Percentiles rank a stretch among this genome's conserved stretches.
These are phyloP conservation scores for Prinsepia uniflora DNA, from an alignment of 306 rosid species.

Conservation along the genomic window DNA sequence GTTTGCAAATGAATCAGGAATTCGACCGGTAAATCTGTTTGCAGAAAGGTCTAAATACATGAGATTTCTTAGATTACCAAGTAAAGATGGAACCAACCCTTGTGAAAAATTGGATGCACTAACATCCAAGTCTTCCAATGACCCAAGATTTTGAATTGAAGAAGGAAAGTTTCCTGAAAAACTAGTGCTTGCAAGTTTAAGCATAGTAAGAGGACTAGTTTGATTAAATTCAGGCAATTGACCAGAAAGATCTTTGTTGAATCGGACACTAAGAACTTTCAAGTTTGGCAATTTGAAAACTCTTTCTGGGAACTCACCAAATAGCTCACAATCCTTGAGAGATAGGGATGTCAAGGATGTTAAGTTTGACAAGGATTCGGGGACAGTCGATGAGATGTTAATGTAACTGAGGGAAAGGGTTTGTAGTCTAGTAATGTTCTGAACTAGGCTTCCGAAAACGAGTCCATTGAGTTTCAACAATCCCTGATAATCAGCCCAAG, in stretches of 20 bases:
- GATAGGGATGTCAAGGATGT: neutral
- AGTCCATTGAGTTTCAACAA: neutral
- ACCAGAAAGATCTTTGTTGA: neutral
- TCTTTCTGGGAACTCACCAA: constrained; percentile 8
- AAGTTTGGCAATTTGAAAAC: neutral
- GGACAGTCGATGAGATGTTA: neutral
- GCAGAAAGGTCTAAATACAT: too few relatives aligned
- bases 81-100: neutral
- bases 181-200: neutral
- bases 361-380: neutral
- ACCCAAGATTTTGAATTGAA: neutral
- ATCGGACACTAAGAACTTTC: neutral
- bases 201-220: neutral
- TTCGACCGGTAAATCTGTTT: too few relatives aligned
- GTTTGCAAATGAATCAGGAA: neutral
- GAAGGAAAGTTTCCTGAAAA: neutral
- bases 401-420: neutral
- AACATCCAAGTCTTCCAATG: neutral
- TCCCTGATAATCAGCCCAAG: neutral
- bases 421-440: neutral
- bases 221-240: constrained; percentile 1
- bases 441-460: neutral
- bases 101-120: neutral
- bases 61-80: neutral
- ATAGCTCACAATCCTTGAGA: neutral